Percentiles rank a stretch among this genome's conserved stretches.
phyloP scores from a whole-genome alignment of 1,284 basidiomycete genomes.

The Trametes sp. region DNA sequence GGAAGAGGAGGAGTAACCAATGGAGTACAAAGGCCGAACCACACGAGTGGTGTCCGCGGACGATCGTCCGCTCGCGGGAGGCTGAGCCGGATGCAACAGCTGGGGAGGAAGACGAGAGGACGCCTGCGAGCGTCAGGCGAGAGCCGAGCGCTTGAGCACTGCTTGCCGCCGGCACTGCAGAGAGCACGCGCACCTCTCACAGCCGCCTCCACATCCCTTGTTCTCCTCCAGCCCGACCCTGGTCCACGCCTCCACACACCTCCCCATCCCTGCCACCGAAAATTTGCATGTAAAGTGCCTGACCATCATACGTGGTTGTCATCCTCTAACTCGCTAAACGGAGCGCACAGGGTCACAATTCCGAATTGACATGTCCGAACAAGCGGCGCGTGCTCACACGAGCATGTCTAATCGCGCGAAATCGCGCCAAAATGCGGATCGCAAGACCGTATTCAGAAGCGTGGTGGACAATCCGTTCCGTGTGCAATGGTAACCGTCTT shows the following conservation, averaged over 20 bases:
- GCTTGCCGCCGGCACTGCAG: neutral
- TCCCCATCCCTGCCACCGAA: neutral
- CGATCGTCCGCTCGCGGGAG: neutral
- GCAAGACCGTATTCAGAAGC: slow-evolving; percentile 69
- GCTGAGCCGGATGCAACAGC: neutral
- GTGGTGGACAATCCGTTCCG: slow-evolving; percentile 77
- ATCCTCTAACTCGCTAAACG: neutral
- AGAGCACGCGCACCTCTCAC: neutral
- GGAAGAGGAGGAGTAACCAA: no score
- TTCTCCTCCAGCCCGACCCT: neutral
- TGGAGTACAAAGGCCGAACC: neutral
- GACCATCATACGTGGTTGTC: neutral
- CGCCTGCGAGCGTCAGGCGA: neutral
- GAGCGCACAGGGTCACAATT: neutral
- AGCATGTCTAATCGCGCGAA: slow-evolving; percentile 69
- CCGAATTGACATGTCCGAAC: slow-evolving; percentile 48
- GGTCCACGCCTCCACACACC: neutral
- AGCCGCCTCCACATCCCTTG: neutral
- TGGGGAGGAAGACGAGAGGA: no score
- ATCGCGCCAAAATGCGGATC: slow-evolving; percentile 48
- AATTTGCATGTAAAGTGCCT: neutral
- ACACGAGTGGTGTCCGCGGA: neutral
- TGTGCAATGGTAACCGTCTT: slow-evolving; percentile 64
- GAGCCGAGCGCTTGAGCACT: neutral
- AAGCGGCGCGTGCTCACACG: slow-evolving; percentile 56